Conservation (phyloP, 495 filamentous ascomycete species). For the Penicillium fimorum region DNA sequence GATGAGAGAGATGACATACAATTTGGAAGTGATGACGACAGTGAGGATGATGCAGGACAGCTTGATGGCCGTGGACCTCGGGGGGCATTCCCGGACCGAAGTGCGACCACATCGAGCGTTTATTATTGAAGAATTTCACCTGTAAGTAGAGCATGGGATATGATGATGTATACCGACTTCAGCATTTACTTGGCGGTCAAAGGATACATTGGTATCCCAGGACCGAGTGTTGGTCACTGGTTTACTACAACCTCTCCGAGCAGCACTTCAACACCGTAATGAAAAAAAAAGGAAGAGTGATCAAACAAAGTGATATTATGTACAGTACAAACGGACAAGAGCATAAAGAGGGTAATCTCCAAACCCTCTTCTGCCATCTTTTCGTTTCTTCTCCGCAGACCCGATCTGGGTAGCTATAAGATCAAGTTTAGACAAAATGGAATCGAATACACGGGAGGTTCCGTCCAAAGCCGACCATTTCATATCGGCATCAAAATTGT, state of each 20-base stretch:
- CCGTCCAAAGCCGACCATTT: not conserved
- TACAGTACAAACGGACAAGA: constrained; percentile 17
- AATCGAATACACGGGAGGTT: not conserved
- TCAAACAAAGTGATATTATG: constrained; percentile 22
- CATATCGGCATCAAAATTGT: not conserved
- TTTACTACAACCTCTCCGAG: not conserved
- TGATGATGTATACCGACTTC: not conserved
- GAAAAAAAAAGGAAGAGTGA: constrained; percentile 14
- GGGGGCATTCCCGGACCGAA: constrained; percentile 44
- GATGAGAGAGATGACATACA: constrained; percentile 32
- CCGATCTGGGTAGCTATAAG: not conserved
- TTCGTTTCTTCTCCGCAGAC: constrained; percentile 1
- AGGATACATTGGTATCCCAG: not conserved
- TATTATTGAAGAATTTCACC: constrained; percentile 48
- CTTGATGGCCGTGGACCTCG: constrained; percentile 33
- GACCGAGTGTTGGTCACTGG: not conserved
- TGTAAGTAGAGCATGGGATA: not conserved
- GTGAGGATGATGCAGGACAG: constrained; percentile 50
- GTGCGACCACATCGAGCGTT: constrained; percentile 33
- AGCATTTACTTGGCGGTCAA: not conserved
- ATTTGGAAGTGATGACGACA: constrained; percentile 41
- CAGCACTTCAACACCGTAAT: not conserved
- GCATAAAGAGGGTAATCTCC: constrained; percentile 7
- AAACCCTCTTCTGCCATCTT: constrained; percentile 11
- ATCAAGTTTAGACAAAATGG: not conserved